Evolutionary conservation across 2,329 filamentous ascomycete species (phyloP).

Genomic region (Paradendryphiella salina): DNA sequence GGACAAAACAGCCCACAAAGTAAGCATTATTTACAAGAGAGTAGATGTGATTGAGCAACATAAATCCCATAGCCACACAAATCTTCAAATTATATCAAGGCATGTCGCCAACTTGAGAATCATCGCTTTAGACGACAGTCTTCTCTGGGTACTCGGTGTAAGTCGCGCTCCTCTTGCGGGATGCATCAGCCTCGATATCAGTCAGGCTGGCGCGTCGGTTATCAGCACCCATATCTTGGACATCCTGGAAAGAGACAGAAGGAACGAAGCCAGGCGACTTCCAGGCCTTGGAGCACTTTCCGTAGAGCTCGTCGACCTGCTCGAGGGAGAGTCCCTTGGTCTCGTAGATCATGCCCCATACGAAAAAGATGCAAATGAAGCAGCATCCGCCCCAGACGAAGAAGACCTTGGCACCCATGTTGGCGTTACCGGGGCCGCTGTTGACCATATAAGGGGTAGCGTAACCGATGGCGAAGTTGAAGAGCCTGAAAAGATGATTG

Average conservation of each 20-base stretch:
- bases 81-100: neutral
- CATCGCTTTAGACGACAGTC: slow-evolving; percentile 11
- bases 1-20: no score
- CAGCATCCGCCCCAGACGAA: slow-evolving; percentile 61
- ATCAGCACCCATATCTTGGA: slow-evolving; percentile 34
- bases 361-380: slow-evolving; percentile 63
- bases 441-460: slow-evolving; percentile 74
- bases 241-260: slow-evolving; percentile 45
- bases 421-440: slow-evolving; percentile 60
- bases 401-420: slow-evolving; percentile 62
- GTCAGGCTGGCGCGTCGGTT: slow-evolving; percentile 38
- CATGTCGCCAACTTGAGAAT: neutral
- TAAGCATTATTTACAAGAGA: no score
- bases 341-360: slow-evolving; percentile 75
- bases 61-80: neutral
- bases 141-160: slow-evolving; percentile 34
- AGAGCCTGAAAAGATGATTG: slow-evolving; percentile 38
- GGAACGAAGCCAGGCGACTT: slow-evolving; percentile 69
- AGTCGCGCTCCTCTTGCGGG: slow-evolving; percentile 41
- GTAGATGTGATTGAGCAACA: neutral
- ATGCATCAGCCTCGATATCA: slow-evolving; percentile 37
- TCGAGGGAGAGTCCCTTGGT: slow-evolving; percentile 77
- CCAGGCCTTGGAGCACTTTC: slow-evolving; percentile 71
- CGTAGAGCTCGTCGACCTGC: slow-evolving; percentile 80
- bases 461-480: slow-evolving; percentile 55